phyloP scores from a whole-genome alignment of 2,329 filamentous ascomycete species.

The Stemphylium beticola region DNA sequence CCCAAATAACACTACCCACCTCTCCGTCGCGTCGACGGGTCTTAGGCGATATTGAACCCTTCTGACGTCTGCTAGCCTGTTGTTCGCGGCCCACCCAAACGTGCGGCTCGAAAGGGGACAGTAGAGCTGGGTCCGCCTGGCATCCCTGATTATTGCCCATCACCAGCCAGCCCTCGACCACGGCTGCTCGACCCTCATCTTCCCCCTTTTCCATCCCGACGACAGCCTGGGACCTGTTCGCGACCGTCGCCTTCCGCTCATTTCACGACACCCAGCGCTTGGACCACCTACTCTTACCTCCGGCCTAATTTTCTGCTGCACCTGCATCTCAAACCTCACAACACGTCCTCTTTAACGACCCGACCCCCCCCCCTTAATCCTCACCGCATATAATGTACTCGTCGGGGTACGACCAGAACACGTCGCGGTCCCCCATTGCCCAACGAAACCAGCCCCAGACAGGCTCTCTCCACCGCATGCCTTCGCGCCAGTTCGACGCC shows the following conservation, averaged over 20 bases:
- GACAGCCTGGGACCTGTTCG: constrained; percentile 9
- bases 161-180: constrained; percentile 28
- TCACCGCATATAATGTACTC: constrained; percentile 44
- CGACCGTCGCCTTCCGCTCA: constrained; percentile 20
- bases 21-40: constrained; percentile 3
- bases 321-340: constrained; percentile 21
- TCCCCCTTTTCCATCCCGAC: constrained; percentile 20
- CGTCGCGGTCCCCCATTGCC: constrained; percentile 74
- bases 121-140: constrained; percentile 13
- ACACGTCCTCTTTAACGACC: constrained; percentile 4
- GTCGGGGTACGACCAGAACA: constrained; percentile 43
- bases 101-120: constrained; percentile 33
- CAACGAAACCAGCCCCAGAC: constrained; percentile 66
- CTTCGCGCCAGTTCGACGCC: constrained; percentile 79
- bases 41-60: constrained; percentile 9
- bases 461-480: constrained; percentile 70
- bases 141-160: constrained; percentile 28
- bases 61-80: constrained; percentile 17
- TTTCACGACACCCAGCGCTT: constrained; percentile 25
- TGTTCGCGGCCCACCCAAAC: constrained; percentile 28
- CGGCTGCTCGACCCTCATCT: constrained; percentile 27
- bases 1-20: constrained; percentile 5
- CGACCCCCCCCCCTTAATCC: constrained; percentile 6
- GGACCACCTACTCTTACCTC: constrained; percentile 22
- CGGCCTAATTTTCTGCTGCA: constrained; percentile 33